phyloP scores from a whole-genome alignment of 192 early-diverging fungal species.

The Coemansia sp. region DNA sequence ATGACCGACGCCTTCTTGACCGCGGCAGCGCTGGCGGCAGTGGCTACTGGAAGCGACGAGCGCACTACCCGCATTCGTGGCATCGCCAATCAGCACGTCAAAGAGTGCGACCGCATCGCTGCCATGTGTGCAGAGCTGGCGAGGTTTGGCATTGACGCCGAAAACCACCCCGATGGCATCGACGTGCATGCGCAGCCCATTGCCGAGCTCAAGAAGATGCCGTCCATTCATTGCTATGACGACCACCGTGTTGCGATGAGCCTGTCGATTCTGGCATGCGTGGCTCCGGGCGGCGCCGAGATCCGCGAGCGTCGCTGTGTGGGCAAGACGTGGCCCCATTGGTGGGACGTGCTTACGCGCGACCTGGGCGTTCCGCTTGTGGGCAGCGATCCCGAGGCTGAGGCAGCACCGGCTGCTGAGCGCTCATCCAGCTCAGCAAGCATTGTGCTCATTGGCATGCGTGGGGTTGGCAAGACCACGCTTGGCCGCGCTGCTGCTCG shows the following conservation, averaged over 20 bases:
- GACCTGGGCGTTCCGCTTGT: conserved; percentile 63
- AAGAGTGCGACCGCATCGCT: conserved; percentile 97
- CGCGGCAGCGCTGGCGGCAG: conserved; percentile 86
- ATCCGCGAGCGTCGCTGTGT: conserved; percentile 95
- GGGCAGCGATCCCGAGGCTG: conserved; percentile 30
- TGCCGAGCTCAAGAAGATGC: conserved; percentile 51
- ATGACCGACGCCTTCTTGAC: conserved; percentile 99
- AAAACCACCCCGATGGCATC: conserved; percentile 88
- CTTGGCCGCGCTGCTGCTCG: conserved; percentile 74
- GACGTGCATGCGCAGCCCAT: conserved; percentile 70
- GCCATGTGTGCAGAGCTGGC: conserved; percentile 93
- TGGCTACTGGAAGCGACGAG: conserved; percentile 59
- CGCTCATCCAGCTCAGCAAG: conserved; percentile 16
- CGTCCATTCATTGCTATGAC: conserved; percentile 88
- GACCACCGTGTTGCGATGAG: conserved; percentile 99
- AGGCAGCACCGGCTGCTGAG: background rate
- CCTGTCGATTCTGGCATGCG: conserved; percentile 80
- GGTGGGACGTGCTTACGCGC: conserved; percentile 94
- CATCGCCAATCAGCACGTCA: conserved; percentile 96
- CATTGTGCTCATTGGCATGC: conserved; percentile 97
- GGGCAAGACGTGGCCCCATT: conserved; percentile 98
- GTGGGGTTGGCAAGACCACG: conserved; percentile 94
- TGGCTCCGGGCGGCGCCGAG: conserved; percentile 67
- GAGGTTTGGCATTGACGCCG: conserved; percentile 81
- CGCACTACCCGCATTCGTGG: conserved; percentile 83